phyloP scores from a whole-genome alignment of 2,329 filamentous ascomycete species.

The Xylaria sp. region DNA sequence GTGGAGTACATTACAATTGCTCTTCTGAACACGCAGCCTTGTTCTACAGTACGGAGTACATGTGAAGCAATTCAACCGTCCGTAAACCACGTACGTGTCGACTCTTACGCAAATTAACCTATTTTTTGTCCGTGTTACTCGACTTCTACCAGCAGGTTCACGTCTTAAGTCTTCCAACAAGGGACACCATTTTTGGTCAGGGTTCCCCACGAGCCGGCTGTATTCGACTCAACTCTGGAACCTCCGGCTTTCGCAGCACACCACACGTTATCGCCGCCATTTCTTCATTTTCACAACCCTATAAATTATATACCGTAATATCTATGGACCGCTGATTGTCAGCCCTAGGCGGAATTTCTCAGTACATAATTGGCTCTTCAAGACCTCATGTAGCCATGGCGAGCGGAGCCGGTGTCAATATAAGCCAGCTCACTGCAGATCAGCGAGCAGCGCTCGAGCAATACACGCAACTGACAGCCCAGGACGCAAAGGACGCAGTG shows the following conservation, averaged over 20 bases:
- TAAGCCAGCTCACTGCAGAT: conserved; percentile 72
- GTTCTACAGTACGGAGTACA: not conserved
- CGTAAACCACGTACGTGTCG: not conserved
- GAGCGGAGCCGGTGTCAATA: conserved; percentile 57
- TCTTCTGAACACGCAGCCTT: conserved; percentile 23
- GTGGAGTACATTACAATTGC: conserved; percentile 1
- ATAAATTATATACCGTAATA: not conserved
- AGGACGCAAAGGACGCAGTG: conserved; percentile 77
- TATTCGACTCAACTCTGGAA: not conserved
- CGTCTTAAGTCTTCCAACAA: no score
- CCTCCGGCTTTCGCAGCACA: not conserved
- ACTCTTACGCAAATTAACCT: not conserved
- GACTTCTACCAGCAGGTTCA: no score
- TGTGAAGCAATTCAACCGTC: not conserved
- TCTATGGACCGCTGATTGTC: conserved; percentile 7
- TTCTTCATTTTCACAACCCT: not conserved
- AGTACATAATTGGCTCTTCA: not conserved
- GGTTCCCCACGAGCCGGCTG: not conserved
- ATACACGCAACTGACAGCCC: conserved; percentile 85
- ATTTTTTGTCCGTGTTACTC: no score
- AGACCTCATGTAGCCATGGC: conserved; percentile 46
- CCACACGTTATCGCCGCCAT: no score
- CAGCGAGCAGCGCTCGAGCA: conserved; percentile 88
- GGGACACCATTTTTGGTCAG: no score
- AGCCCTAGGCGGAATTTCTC: not conserved